Evolutionary conservation across 2,329 filamentous ascomycete species (phyloP), one percentile per base, ranked within the genome.

Genomic region (Ustilaginoidea virens): DNA sequence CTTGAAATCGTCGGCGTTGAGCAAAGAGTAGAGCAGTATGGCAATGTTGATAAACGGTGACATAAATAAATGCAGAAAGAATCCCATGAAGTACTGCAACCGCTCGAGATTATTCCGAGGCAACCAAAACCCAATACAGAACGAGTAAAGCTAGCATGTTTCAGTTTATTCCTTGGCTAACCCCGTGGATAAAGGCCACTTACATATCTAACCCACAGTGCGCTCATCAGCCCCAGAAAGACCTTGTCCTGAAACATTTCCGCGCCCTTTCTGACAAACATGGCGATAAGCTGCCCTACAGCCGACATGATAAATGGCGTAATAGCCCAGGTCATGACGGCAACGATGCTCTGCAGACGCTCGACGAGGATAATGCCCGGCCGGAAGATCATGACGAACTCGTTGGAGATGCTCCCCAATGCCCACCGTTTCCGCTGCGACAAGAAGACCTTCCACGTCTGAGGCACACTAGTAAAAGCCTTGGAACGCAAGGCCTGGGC

Each of bases 391-490:
- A 64, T 55, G 40, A 62, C 53, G 16, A 64, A 53, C 39, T 66
- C 60, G 36, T 63, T 64, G 4, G 54, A 55, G 17, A 58, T 61
- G 20, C 57, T 59, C 1, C 58, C 60, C 7, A 65, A 40, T 1
- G 60, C 58, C 59, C 61, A 63, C 0, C 60, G 52, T 41, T 61
- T 59, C 5, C 60, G 52, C 42, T 64, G 60, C 4, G 57, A 61
- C 16, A 64, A 40, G 27, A 63, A 65, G 1, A 65, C 60, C 16
- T 49, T 53, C 50, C 56, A 55, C 21, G 41, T 48, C 30, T 58
- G 55, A 0, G 59, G 59, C 1, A 61, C 58, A 16, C 59, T 56
- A 1, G 60, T 63, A 36, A 50, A 63, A 8, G 60, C 60, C 29
- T 58, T 55, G 17, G 61, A 60, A 0, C 49, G 48, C 2, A 65